Base-by-base conservation (phyloP, 768 basidiomycete species). In the Rhodotorula graminis region DNA sequence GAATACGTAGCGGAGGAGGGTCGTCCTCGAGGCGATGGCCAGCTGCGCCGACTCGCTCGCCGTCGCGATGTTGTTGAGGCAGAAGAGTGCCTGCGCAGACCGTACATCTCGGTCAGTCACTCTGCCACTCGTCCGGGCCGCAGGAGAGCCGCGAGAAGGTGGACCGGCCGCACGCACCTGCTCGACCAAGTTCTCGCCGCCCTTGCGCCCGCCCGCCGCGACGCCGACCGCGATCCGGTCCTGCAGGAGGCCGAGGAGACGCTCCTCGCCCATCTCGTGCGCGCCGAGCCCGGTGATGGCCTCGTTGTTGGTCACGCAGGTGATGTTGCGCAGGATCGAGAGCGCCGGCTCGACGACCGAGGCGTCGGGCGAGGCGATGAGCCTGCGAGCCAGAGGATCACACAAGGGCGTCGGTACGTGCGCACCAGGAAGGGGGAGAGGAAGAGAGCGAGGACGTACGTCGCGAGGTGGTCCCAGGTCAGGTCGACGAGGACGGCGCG, bases 1-100 rank as follows among this genome's bases (percentile, higher is more conserved):
- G 15, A 76, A 40, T 44, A 78, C 14, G 56, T 62, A 61, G 2
- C 71, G 67, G 1, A 75, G 55, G 14, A 77, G 60, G 0, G 29
- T 52, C 1, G 65, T 71, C 8, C 73, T 67, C 27, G 77, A 71
- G 15, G 72, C 70, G 61, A 78, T 76, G 3, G 74, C 77, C 29
- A 76, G 64, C 49, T 73, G 71, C 21, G 70, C 46, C 3, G 75
- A 29, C 49, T 71, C 61, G 65, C 67, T 10, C 25, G 67, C 67
- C 9, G 70, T 74, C 8, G 78, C 78, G 23, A 77, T 70, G 64
- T 78, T 78, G 49, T 67, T 62, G 50, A 78, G n/a, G 52, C 70
- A 69, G 52, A 74, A 74, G 11, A 78, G 64, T 4, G 70, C 69
- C 77, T 78, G 65, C 23, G 12, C 3, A 52, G 18, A 5, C 0